Evolutionary conservation across 2,329 filamentous ascomycete genomes (phyloP), one percentile per base, ranked within the genome.

Genomic region (Botryotinia narcissicola): DNA sequence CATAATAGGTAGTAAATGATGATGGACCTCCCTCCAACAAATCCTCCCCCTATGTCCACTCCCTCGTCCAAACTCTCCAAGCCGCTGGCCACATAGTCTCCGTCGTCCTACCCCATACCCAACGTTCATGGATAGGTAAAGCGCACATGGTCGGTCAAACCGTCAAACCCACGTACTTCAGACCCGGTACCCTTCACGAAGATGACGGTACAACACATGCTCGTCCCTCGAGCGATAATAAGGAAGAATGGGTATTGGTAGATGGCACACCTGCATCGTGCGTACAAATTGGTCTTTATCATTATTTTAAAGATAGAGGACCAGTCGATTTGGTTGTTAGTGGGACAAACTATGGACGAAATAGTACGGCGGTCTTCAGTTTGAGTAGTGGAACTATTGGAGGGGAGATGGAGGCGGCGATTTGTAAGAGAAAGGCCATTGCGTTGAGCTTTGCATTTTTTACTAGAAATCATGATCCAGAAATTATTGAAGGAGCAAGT

Each of bases 61-160:
- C 89, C 75, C 87, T 95, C 73, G 87, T 95, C 61, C 85, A 89
- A 75, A 87, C 88, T 71, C 90, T 96, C 69, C 90, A 94, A 81
- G 83, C 86, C 73, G 90, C 91, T 46, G 94, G 94, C 12, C 95
- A 98, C 83, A 87, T 85, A n/a, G 93, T 98, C 75, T 97, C 94
- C 12, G 95, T 99, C 68, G 92, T 96, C 76, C 89, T 99, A 22
- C 96, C 96, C 2, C 90, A 98, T 82, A 91, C 91, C 10, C 96
- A 99, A 84, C 91, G 95, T 75, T 97, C 94, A 73, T 99, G 96
- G 96, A 98, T 99, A 80, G 95, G 95, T 79, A 99, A 99, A 86
- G 96, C 96, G 4, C 96, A 98, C 83, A 93, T 98, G 80, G 94
- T 98, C 79, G 95, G 95, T 73, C 92, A 95, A 82, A 92, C 93